Conservation (phyloP, 1,284 basidiomycete genomes). For the Marasmius fiardii region DNA sequence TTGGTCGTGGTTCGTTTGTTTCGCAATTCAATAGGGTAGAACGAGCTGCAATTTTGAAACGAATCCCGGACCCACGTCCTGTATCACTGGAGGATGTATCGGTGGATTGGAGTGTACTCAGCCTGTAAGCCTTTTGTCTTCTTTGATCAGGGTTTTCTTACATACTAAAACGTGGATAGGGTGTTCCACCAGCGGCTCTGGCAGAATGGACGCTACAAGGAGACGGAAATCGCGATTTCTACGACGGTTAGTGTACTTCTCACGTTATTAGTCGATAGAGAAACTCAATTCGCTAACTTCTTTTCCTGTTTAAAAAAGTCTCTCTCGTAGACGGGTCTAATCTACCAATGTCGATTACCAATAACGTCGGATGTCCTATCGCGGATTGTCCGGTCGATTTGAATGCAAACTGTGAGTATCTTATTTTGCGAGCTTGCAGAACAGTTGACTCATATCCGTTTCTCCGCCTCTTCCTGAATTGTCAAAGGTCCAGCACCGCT, state of each 20-base stretch:
- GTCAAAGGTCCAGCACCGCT: constrained; percentile 41
- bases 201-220: constrained; percentile 40
- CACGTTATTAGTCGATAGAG: too few relatives aligned
- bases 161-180: too few relatives aligned
- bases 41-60: too few relatives aligned
- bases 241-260: constrained; percentile 11
- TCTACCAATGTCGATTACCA: constrained; percentile 38
- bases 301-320: constrained; percentile 8
- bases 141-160: too few relatives aligned
- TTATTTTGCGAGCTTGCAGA: constrained; percentile 1
- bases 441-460: neutral
- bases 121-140: too few relatives aligned
- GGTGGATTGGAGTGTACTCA: too few relatives aligned
- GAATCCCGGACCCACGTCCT: too few relatives aligned
- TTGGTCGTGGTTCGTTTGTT: too few relatives aligned
- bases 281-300: too few relatives aligned
- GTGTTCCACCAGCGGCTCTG: constrained; percentile 40
- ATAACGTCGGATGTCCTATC: constrained; percentile 32
- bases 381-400: constrained; percentile 40
- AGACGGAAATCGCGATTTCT: constrained; percentile 30
- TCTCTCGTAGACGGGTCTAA: constrained; percentile 41
- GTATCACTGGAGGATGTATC: too few relatives aligned
- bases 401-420: constrained; percentile 28
- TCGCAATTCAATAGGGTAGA: too few relatives aligned
- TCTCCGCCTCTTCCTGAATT: neutral